Evolutionary conservation across 2,329 filamentous ascomycete genomes (phyloP).

Genomic region (Aspergillus oerlinghausenensis): DNA sequence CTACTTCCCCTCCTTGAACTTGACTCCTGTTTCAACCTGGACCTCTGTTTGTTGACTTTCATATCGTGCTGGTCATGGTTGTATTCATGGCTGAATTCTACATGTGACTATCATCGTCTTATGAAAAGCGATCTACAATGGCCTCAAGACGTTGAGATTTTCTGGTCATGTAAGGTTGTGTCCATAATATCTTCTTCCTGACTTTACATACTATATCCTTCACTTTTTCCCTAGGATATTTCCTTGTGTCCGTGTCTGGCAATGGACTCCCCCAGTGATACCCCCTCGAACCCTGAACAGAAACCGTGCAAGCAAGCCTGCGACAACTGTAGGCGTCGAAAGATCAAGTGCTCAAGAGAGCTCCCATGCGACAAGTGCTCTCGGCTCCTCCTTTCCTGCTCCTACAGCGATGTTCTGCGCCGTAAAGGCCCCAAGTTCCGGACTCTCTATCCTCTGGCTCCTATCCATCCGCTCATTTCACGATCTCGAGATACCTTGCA

Average conservation of each 20-base stretch:
- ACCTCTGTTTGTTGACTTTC: background rate
- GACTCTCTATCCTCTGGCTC: slow-evolving; percentile 35
- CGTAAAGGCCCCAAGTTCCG: slow-evolving; percentile 39
- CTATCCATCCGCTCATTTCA: slow-evolving; percentile 29
- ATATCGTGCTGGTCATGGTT: background rate
- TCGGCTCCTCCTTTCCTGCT: slow-evolving; percentile 33
- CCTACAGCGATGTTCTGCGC: slow-evolving; percentile 36
- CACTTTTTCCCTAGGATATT: background rate
- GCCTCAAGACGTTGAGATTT: background rate
- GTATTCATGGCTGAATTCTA: background rate
- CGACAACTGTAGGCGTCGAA: slow-evolving; percentile 40
- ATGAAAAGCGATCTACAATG: background rate
- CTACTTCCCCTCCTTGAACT: background rate
- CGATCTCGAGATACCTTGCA: slow-evolving; percentile 14
- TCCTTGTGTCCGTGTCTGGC: background rate
- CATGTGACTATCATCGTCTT: background rate
- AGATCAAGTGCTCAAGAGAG: slow-evolving; percentile 41
- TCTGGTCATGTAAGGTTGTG: background rate
- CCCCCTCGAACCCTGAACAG: slow-evolving; percentile 11
- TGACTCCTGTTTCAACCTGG: background rate
- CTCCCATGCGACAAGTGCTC: slow-evolving; percentile 40
- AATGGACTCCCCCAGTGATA: slow-evolving; percentile 18
- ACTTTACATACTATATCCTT: background rate
- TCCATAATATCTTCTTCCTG: background rate
- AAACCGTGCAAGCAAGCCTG: slow-evolving; percentile 34